A percentile compares a stretch with the other conserved stretches of the same genome.
Conservation (phyloP, 2,329 filamentous ascomycete genomes). For the Achaetomium macrosporum region DNA sequence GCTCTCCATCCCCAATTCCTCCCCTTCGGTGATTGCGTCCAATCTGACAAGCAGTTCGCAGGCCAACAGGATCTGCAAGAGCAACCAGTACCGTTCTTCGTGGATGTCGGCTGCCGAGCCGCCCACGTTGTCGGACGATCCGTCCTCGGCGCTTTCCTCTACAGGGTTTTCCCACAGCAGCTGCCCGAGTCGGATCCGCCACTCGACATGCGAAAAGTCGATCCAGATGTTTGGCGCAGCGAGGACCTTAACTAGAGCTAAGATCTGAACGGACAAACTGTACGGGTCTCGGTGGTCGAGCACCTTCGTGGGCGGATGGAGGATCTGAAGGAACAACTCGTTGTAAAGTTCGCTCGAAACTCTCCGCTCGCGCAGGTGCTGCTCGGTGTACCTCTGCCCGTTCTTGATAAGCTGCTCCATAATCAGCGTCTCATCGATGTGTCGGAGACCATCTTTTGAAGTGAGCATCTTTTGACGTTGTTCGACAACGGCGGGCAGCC, state of each 20-base stretch:
- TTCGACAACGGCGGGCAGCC: constrained; percentile 50
- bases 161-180: constrained; percentile 58
- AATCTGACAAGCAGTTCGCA: constrained; percentile 61
- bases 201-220: constrained; percentile 68
- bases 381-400: constrained; percentile 49
- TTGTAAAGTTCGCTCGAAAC: constrained; percentile 55
- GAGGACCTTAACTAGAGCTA: constrained; percentile 60
- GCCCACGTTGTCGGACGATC: constrained; percentile 45
- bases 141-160: constrained; percentile 49
- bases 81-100: constrained; percentile 61
- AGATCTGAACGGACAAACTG: constrained; percentile 64
- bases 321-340: constrained; percentile 54
- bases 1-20: constrained; percentile 47
- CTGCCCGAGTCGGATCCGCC: constrained; percentile 67
- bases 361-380: constrained; percentile 43
- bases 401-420: constrained; percentile 55
- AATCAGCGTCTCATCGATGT: constrained; percentile 52
- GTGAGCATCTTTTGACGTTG: constrained; percentile 53
- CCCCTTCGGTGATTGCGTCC: constrained; percentile 56
- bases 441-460: constrained; percentile 47
- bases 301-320: constrained; percentile 51
- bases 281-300: constrained; percentile 55
- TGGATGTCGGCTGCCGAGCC: constrained; percentile 45
- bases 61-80: constrained; percentile 59
- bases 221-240: constrained; percentile 63